Evolutionary conservation across 108 stramenopile species (phyloP).

Genomic region (Conticribra guillardii): DNA sequence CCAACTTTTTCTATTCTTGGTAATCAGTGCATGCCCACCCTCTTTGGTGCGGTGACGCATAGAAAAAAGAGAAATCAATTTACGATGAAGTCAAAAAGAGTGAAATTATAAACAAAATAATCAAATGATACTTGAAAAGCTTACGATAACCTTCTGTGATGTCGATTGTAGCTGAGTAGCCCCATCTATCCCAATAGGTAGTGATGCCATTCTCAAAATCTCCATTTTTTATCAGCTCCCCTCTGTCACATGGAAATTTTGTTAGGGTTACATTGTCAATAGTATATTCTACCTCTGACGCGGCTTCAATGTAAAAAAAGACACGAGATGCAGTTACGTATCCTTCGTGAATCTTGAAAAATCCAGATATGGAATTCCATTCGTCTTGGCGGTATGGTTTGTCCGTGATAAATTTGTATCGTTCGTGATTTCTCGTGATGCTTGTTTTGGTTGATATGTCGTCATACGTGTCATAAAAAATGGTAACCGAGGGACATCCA

Average conservation of each 20-base stretch:
- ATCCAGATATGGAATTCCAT: neutral
- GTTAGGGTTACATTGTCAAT: neutral
- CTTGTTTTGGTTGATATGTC: neutral
- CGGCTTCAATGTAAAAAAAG: neutral
- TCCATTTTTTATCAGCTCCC: neutral
- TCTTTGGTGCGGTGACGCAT: neutral
- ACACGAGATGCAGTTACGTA: neutral
- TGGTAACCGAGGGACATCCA: neutral
- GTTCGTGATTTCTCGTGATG: neutral
- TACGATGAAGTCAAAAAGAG: neutral
- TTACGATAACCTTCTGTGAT: neutral
- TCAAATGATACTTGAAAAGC: neutral
- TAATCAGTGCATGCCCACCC: neutral
- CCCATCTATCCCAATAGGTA: neutral
- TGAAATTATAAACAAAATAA: neutral
- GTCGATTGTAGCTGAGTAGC: neutral
- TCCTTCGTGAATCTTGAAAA: neutral
- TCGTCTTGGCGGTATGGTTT: neutral
- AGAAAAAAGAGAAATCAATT: neutral
- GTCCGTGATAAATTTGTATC: neutral
- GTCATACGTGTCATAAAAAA: neutral
- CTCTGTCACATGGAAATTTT: neutral
- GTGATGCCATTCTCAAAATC: neutral
- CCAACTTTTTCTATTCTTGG: neutral
- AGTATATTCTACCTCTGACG: neutral